A percentile compares a stretch with the other conserved stretches of the same genome.
phyloP scores from a whole-genome alignment of 345 rosid species.

The Aurinia saxatilis region DNA sequence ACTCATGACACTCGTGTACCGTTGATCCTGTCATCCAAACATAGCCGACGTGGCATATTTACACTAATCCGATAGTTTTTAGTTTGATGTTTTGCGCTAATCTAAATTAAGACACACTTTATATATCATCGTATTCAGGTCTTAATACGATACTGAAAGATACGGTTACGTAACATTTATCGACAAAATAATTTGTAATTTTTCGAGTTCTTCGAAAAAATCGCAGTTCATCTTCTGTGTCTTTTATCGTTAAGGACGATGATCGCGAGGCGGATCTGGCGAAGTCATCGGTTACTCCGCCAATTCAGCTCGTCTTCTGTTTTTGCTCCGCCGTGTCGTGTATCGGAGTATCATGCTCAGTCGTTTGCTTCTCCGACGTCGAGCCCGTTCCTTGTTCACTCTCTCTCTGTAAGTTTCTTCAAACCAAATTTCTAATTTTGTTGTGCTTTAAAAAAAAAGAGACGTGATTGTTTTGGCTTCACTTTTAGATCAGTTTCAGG shows the following conservation, averaged over 20 bases:
- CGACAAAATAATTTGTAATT: not conserved
- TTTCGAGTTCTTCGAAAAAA: not conserved
- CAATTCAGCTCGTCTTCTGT: slow-evolving; percentile 14
- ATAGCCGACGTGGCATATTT: slow-evolving; percentile 15
- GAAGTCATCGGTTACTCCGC: slow-evolving; percentile 23
- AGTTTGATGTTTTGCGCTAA: not conserved
- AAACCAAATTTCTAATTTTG: not conserved
- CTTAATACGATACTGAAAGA: not conserved
- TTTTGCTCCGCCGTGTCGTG: slow-evolving; percentile 1
- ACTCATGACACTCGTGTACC: slow-evolving; percentile 20
- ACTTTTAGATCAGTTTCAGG: not conserved
- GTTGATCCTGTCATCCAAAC: slow-evolving; percentile 5
- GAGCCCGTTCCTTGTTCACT: not conserved
- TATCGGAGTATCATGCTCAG: slow-evolving; percentile 8
- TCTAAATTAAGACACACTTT: not conserved
- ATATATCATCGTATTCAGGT: not conserved
- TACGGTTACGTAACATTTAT: not conserved
- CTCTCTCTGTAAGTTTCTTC: slow-evolving; percentile 14
- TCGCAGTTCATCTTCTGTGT: no score
- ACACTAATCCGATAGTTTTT: not conserved
- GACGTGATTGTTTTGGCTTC: not conserved
- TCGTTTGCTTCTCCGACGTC: slow-evolving; percentile 7
- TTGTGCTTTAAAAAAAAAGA: no score
- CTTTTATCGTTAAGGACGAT: slow-evolving; percentile 7
- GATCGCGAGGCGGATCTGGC: slow-evolving; percentile 32